Base-by-base conservation (phyloP, 352 stramenopile species). In the Pythium brachiatum region DNA sequence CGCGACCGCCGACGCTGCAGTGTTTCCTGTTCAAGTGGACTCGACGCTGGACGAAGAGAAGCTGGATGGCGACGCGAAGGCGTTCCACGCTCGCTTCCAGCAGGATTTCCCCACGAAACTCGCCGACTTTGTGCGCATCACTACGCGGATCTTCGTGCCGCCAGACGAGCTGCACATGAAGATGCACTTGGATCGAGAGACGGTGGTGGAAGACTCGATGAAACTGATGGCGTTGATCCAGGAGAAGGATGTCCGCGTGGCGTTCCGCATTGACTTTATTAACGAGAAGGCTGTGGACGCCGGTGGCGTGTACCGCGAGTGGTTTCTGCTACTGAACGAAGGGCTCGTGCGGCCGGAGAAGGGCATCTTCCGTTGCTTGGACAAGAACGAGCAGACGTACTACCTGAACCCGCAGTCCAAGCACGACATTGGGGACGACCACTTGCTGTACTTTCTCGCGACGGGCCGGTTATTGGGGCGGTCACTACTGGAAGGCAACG, bases 401-500 rank as follows among this genome's bases (percentile, higher is more conserved):
- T 83, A 71, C 36, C 68, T 87, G 26, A 81, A 85, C 44, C 48
- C 61, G 0, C 73, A 80, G 53, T 78, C 78, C 20, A 54, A 25
- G 3, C 21, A 69, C 21, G n/a, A 48, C 0, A 38, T 75, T 25
- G 74, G 66, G 34, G 38, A 57, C 5, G 21, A 31, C 7, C 57
- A 86, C 51, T 26, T 88, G 13, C 44, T 59, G 20, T 70, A 80
- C n/a, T 81, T 67, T 29, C 78, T 81, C 26, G 76, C 74, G 3
- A 46, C 62, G 46, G 78, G 77, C 1, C 77, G 78, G 0, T 50
- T 88, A 13, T 53, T 90, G 3, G 78, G 81, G 7, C 71, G 75
- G 23, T 70, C 69, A 2, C 51, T 86, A 26, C 54, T 88, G 18
- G 96, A 98, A 62, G 81, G 89, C 43, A 88, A 98, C 64, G 68